Evolutionary conservation across 179 eudicot species (phyloP), one percentile per base, ranked within the genome.

Genomic region (Beta lomatogona): DNA sequence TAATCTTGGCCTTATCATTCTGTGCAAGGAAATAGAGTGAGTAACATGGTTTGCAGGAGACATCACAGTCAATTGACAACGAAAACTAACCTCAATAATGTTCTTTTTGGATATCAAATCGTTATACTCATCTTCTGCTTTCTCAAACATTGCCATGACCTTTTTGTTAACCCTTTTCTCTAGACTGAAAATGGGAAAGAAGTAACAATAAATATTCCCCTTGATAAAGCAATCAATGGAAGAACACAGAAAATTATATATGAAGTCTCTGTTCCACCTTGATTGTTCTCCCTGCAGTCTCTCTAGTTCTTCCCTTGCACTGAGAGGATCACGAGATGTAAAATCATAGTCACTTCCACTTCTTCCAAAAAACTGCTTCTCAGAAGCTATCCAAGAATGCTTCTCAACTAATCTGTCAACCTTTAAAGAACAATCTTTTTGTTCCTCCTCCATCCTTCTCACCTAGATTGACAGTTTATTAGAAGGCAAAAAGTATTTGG

Each of bases 81-180:
- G 46, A 25, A 55, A 71, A 55, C 89, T 22, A 69, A 97, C 99
- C 98, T 97, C 98, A 73, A 97, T 94, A 25, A 93, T 94, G 84
- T 89, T 94, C 89, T 97, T 97, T 89, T 90, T 97, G 45, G 99
- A 91, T 80, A 97, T 87, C 88, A 97, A 86, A 82, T 89, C 94
- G 79, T 91, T 94, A 86, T 92, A 97, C 87, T 97, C 98, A 77
- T 97, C 97, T 86, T 97, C 99, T 21, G 98, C 95, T 87, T 93
- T 97, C 91, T 97, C 98, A 87, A 97, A 94, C 99, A 97, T 94
- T 50, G 98, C 91, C 88, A 92, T 94, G 41, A 94, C 98, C 88
- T 93, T 94, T 86, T 97, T 97, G 90, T 97, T 97, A 65, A 97
- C 98, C 86, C 98, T 83, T 85, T 97, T 97, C 90, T 97, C 99